A percentile compares a stretch with the other conserved stretches of the same genome.
Conservation (phyloP, 495 filamentous ascomycete species). For the Acidomyces sp. region DNA sequence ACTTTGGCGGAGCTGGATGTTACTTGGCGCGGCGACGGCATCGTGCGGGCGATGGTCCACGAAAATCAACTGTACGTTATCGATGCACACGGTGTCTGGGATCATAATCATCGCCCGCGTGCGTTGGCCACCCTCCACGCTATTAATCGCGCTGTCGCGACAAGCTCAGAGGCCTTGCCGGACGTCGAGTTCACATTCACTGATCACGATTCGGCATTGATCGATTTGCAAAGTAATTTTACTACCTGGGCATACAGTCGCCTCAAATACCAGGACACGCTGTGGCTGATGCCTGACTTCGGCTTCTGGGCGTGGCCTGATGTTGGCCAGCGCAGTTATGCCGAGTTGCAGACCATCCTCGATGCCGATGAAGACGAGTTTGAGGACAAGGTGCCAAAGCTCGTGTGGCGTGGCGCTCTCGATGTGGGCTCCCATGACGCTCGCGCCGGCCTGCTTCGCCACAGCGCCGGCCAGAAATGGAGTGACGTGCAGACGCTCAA, state of each 20-base stretch:
- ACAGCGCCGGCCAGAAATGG: slow-evolving; percentile 18
- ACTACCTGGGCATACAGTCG: slow-evolving; percentile 20
- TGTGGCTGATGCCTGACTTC: slow-evolving; percentile 28
- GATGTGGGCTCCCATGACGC: slow-evolving; percentile 6
- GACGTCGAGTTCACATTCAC: slow-evolving; percentile 24
- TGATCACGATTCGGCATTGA: slow-evolving; percentile 16
- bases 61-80: slow-evolving; percentile 22
- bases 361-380: slow-evolving; percentile 15
- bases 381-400: slow-evolving; percentile 16
- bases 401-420: slow-evolving; percentile 21
- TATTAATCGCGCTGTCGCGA: slow-evolving; percentile 18
- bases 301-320: slow-evolving; percentile 22
- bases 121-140: slow-evolving; percentile 15
- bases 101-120: slow-evolving; percentile 10
- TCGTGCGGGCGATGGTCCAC: slow-evolving; percentile 19
- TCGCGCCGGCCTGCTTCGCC: slow-evolving; percentile 13
- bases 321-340: slow-evolving; percentile 8
- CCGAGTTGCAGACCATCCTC: slow-evolving; percentile 11
- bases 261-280: slow-evolving; percentile 6
- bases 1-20: slow-evolving; percentile 15
- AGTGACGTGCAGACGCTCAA: slow-evolving; percentile 28
- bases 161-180: slow-evolving; percentile 14
- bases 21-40: slow-evolving; percentile 14
- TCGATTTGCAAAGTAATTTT: background rate
- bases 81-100: slow-evolving; percentile 5